These are phyloP conservation scores for Pluteus cervinus DNA, from an alignment of 768 basidiomycete genomes.

Conservation along the genomic window DNA sequence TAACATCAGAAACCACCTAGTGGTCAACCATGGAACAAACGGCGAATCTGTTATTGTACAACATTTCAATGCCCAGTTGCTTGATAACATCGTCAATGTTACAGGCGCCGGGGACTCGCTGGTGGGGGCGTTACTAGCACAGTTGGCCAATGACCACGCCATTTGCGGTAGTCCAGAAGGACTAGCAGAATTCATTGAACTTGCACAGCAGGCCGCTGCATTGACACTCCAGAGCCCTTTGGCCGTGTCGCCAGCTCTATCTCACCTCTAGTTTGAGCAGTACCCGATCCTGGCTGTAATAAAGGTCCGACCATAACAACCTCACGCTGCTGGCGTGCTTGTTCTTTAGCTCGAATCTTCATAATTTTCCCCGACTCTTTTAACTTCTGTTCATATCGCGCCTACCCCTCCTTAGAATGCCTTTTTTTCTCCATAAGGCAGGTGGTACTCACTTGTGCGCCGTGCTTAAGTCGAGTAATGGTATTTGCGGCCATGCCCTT, in stretches of 20 bases:
- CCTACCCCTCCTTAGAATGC: conserved; percentile 25
- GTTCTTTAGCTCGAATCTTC: conserved; percentile 39
- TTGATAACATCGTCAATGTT: conserved; percentile 53
- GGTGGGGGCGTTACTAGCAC: conserved; percentile 77
- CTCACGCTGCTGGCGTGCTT: conserved; percentile 42
- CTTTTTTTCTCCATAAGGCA: neutral
- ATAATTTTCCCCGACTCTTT: conserved; percentile 32
- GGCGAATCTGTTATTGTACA: conserved; percentile 54
- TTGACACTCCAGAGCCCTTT: conserved; percentile 49
- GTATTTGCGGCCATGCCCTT: conserved; percentile 80
- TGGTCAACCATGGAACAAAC: conserved; percentile 45
- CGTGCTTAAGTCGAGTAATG: conserved; percentile 72
- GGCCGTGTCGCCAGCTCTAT: conserved; percentile 65
- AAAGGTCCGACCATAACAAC: conserved; percentile 59
- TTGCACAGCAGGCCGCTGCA: conserved; percentile 62
- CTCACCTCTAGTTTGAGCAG: conserved; percentile 18
- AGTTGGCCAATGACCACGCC: conserved; percentile 38
- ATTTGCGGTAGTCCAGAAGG: conserved; percentile 39
- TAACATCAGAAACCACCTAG: conserved; percentile 36
- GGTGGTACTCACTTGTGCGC: conserved; percentile 48
- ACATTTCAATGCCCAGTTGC: conserved; percentile 60
- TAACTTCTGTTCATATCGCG: conserved; percentile 48
- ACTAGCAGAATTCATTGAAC: conserved; percentile 38
- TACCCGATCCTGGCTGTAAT: neutral
- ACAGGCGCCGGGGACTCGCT: conserved; percentile 94